Evolutionary conservation across 495 filamentous ascomycete genomes (phyloP).

Genomic region (Daldinia concentrica): DNA sequence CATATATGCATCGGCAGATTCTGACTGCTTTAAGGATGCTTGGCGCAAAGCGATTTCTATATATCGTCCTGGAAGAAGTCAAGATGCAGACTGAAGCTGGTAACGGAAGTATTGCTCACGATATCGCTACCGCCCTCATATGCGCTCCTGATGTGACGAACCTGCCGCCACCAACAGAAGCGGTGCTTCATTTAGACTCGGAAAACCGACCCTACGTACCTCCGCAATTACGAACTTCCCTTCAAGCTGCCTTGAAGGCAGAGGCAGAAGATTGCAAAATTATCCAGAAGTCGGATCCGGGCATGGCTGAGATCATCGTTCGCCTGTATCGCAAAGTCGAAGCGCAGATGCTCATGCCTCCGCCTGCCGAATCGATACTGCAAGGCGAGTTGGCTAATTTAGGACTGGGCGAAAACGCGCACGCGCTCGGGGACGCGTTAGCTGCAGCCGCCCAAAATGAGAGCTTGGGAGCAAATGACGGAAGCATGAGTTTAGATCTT

Average conservation of each 20-base stretch:
- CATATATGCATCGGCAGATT: conserved; percentile 83
- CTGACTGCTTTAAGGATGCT: conserved; percentile 72
- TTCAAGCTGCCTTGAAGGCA: conserved; percentile 76
- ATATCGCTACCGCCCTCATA: conserved; percentile 77
- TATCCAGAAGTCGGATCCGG: conserved; percentile 67
- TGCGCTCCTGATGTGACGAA: conserved; percentile 69
- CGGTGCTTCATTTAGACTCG: conserved; percentile 39
- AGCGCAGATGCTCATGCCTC: conserved; percentile 57
- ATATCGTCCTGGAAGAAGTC: conserved; percentile 74
- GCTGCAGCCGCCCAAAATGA: conserved; percentile 47
- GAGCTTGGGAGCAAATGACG: conserved; percentile 34
- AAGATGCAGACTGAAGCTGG: conserved; percentile 59
- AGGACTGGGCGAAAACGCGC: conserved; percentile 40
- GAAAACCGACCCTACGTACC: conserved; percentile 39
- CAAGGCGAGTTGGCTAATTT: conserved; percentile 44
- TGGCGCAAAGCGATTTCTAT: conserved; percentile 70
- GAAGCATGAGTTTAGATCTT: conserved; percentile 40
- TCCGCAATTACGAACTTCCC: conserved; percentile 51
- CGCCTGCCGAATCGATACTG: conserved; percentile 46
- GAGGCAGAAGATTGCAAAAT: conserved; percentile 70
- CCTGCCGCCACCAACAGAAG: conserved; percentile 54
- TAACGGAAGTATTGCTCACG: conserved; percentile 71
- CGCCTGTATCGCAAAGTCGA: conserved; percentile 80
- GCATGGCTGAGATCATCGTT: conserved; percentile 75
- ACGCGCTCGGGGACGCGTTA: conserved; percentile 48